Evolutionary conservation across 2,329 filamentous ascomycete species (phyloP).

Genomic region (Aureobasidium namibiae): DNA sequence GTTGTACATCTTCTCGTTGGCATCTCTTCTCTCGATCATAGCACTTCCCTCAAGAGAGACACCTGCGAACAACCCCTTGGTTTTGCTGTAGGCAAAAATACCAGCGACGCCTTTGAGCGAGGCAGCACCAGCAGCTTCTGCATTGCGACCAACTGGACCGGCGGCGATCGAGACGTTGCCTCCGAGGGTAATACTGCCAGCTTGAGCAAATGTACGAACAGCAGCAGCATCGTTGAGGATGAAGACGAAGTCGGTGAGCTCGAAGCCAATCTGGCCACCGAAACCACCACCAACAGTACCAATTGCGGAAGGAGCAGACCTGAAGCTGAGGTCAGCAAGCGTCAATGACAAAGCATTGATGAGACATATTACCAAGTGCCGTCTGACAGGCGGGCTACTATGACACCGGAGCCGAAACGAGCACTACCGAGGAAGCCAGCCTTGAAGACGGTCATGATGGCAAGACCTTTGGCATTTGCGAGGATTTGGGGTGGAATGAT

Average conservation of each 20-base stretch:
- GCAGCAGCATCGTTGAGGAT: constrained; percentile 88
- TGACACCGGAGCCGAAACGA: constrained; percentile 72
- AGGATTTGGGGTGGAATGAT: constrained; percentile 88
- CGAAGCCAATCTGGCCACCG: constrained; percentile 79
- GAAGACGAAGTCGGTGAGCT: constrained; percentile 92
- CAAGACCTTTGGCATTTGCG: constrained; percentile 84
- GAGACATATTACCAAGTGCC: constrained; percentile 51
- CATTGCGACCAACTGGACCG: constrained; percentile 87
- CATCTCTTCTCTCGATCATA: constrained; percentile 89
- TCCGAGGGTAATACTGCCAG: constrained; percentile 82
- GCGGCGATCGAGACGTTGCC: constrained; percentile 95
- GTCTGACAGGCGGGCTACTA: constrained; percentile 69
- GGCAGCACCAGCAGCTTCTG: constrained; percentile 89
- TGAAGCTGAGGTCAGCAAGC: constrained; percentile 7
- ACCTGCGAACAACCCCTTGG: constrained; percentile 92
- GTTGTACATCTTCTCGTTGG: constrained; percentile 93
- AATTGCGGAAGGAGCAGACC: constrained; percentile 70
- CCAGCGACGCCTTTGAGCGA: constrained; percentile 82
- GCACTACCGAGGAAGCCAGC: constrained; percentile 78
- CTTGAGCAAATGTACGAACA: constrained; percentile 89
- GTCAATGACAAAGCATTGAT: neutral
- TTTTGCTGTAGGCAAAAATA: constrained; percentile 96
- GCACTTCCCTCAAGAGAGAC: constrained; percentile 90
- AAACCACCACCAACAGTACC: constrained; percentile 74
- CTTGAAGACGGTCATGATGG: constrained; percentile 79